Evolutionary conservation across 179 eudicot genomes (phyloP), one percentile per base, ranked within the genome.

Genomic region (Pouteria campechiana): DNA sequence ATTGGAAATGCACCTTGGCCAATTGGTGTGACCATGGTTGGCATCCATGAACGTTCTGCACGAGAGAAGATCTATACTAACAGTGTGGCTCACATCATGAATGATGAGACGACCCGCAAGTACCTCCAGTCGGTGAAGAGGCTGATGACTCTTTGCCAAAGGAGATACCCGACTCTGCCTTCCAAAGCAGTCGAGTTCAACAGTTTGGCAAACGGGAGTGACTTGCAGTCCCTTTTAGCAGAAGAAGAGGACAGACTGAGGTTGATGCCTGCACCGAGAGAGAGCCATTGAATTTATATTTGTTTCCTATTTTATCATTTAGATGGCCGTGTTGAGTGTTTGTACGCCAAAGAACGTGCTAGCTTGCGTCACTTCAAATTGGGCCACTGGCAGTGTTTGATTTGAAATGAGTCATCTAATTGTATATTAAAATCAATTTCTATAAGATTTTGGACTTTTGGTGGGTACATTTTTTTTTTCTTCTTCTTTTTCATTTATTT

Each of bases 1-100:
- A 90, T 90, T 40, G 98, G 98, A 29, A 90, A 90, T 60, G 98
- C 98, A 12, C 98, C 98, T 16, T 90, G 98, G 98, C 98, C 98
- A 23, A 90, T 90, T 45, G 98, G 98, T 48, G 98, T 90, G 36
- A 90, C 98, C 79, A 90, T 90, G 98, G 98, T 90, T 82, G 98
- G 98, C 57, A 90, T 90, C 45, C 98, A 90, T 35, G 98, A 90
- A 56, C 94, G 96, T 76, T 90, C 95, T 16, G 98, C 98, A 8
- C 98, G 98, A 16, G 98, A 90, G 69, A 90, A 90, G 64, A 90
- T 90, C 55, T 70, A 81, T 54, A 86, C 98, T 34, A 90, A 86
- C 45, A 90, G 98, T 77, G 98, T 90, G 35, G 96, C 98, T n/a
- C 98, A 90, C 61, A 63, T 90, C 36, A 90, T 90, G 98, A 90